Evolutionary conservation across 768 basidiomycete genomes (phyloP).

Genomic region (Suillus decipiens): DNA sequence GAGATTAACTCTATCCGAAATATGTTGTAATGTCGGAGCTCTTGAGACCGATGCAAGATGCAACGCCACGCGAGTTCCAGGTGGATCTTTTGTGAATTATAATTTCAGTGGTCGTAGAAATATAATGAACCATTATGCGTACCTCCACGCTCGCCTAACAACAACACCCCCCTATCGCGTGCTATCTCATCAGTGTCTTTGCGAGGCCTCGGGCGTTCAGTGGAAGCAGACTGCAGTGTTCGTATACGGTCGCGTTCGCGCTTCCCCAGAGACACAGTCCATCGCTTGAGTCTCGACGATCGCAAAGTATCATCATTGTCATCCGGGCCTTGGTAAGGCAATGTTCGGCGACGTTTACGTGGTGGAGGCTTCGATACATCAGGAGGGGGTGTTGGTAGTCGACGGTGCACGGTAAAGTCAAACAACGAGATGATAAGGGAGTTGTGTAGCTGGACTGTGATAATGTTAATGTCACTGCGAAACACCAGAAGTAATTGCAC

Average conservation of each 20-base stretch:
- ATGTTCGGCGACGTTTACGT: slow-evolving; percentile 65
- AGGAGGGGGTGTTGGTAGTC: slow-evolving; percentile 66
- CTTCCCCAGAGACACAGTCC: slow-evolving; percentile 71
- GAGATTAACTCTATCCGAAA: slow-evolving; percentile 78
- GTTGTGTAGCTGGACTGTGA: slow-evolving; percentile 78
- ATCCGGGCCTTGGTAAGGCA: slow-evolving; percentile 73
- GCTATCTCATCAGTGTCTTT: slow-evolving; percentile 66
- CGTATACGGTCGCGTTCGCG: slow-evolving; percentile 76
- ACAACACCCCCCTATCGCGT: slow-evolving; percentile 64
- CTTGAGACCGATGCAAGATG: slow-evolving; percentile 75
- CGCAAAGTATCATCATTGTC: slow-evolving; percentile 57
- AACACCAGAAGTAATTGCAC: slow-evolving; percentile 13
- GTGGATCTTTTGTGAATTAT: slow-evolving; percentile 47
- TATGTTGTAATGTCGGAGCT: slow-evolving; percentile 73
- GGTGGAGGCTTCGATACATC: slow-evolving; percentile 59
- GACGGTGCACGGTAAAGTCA: slow-evolving; percentile 73
- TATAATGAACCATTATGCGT: slow-evolving; percentile 19
- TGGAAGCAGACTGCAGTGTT: slow-evolving; percentile 43
- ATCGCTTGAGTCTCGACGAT: slow-evolving; percentile 68
- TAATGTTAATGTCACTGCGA: slow-evolving; percentile 15
- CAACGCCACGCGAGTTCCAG: slow-evolving; percentile 70
- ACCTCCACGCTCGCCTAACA: slow-evolving; percentile 71
- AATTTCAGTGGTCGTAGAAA: not conserved
- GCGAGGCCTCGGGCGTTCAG: slow-evolving; percentile 47
- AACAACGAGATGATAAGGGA: slow-evolving; percentile 82